phyloP scores from a whole-genome alignment of 2,329 filamentous ascomycete species.

The Ceratocystis destructans region DNA sequence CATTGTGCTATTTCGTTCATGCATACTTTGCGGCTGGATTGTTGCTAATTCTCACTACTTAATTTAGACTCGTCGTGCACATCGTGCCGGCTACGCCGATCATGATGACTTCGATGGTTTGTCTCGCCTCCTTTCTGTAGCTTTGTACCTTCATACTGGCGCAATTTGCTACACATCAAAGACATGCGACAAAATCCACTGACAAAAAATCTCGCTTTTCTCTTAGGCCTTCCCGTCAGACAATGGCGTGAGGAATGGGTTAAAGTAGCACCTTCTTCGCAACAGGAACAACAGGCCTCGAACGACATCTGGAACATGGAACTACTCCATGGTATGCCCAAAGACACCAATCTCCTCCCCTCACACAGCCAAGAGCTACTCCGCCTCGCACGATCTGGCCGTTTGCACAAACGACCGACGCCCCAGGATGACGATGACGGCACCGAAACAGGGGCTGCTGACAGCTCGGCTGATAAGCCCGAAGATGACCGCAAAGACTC shows the following conservation, averaged over 20 bases:
- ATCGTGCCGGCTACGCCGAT: conserved; percentile 42
- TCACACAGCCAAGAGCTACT: conserved; percentile 72
- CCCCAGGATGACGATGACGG: conserved; percentile 50
- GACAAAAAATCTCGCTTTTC: neutral
- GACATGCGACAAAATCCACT: neutral
- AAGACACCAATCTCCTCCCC: conserved; percentile 64
- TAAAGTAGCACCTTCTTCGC: conserved; percentile 50
- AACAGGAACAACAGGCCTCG: conserved; percentile 48
- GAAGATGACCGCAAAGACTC: conserved; percentile 45
- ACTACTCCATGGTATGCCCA: conserved; percentile 67
- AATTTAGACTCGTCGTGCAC: conserved; percentile 40
- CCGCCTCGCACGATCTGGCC: conserved; percentile 63
- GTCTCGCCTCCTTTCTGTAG: conserved; percentile 11
- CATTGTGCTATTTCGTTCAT: neutral
- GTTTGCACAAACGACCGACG: conserved; percentile 57
- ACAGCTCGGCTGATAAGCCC: conserved; percentile 45
- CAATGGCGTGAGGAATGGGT: conserved; percentile 71
- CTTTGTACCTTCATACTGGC: neutral
- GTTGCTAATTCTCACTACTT: neutral
- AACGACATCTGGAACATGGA: conserved; percentile 62
- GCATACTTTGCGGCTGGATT: neutral
- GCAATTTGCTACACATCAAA: neutral
- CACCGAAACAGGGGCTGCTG: conserved; percentile 33
- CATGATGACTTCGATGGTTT: conserved; percentile 49
- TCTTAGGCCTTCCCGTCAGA: conserved; percentile 63